Evolutionary conservation across 331 rosid genomes (phyloP).

Genomic region (Saraca asoca): DNA sequence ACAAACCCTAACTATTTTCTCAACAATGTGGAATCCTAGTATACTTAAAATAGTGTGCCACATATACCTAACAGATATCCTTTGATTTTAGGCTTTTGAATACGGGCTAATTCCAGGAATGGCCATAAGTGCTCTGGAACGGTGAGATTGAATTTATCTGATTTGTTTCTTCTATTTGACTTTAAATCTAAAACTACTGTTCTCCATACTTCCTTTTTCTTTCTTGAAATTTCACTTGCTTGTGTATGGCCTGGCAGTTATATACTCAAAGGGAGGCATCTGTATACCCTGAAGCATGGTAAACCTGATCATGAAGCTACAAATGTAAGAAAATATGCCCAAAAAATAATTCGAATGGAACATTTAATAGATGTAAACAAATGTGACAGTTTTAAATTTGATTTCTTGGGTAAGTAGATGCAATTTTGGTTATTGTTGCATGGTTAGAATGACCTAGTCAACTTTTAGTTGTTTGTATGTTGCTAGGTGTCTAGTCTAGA

Average conservation of each 20-base stretch:
- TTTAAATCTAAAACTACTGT: conserved; percentile 15
- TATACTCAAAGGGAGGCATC: conserved; percentile 76
- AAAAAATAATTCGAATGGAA: no score
- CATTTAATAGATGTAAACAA: no score
- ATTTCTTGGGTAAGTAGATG: neutral
- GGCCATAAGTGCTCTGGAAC: conserved; percentile 83
- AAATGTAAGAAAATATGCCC: conserved; percentile 54
- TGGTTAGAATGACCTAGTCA: no score
- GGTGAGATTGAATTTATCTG: conserved; percentile 57
- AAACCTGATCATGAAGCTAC: conserved; percentile 91
- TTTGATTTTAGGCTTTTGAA: conserved; percentile 73
- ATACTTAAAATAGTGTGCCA: conserved; percentile 10
- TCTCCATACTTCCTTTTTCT: conserved; percentile 11
- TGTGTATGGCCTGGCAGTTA: conserved; percentile 55
- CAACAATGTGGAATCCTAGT: no score
- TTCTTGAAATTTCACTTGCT: conserved; percentile 30
- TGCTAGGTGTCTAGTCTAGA: no score
- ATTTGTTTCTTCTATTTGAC: conserved; percentile 29
- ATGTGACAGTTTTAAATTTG: neutral
- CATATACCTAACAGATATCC: conserved; percentile 26
- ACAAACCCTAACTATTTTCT: no score
- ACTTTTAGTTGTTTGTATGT: neutral
- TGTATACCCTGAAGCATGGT: conserved; percentile 82
- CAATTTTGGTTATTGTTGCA: conserved; percentile 17
- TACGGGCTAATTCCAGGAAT: conserved; percentile 89